phyloP scores from a whole-genome alignment of 306 rosid species.

The Casuarina cunninghamiana region DNA sequence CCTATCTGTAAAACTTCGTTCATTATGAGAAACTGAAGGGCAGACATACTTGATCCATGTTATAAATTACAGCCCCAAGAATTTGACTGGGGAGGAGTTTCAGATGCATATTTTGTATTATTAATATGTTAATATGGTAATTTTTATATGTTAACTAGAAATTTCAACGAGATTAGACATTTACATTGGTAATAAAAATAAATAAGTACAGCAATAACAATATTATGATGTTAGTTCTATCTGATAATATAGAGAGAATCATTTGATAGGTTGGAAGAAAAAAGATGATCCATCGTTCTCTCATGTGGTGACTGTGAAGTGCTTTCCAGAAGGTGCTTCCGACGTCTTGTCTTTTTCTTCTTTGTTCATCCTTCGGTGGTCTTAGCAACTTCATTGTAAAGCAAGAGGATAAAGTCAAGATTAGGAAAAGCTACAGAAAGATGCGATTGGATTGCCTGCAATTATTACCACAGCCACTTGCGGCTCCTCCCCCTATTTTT shows the following conservation, averaged over 20 bases:
- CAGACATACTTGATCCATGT: not conserved
- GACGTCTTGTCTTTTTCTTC: not conserved
- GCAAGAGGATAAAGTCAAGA: no score
- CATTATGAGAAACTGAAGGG: not conserved
- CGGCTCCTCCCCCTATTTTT: no score
- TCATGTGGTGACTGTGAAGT: not conserved
- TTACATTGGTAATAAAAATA: not conserved
- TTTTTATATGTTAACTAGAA: not conserved
- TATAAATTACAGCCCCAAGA: not conserved
- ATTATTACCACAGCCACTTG: no score
- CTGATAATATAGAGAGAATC: not conserved
- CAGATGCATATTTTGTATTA: not conserved
- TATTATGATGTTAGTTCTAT: not conserved
- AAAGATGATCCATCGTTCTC: no score
- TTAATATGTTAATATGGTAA: no score
- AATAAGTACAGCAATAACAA: not conserved
- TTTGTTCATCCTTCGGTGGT: no score
- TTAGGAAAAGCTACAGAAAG: no score
- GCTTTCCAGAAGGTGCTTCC: not conserved
- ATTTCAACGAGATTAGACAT: not conserved
- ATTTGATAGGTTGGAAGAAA: not conserved
- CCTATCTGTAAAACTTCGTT: not conserved
- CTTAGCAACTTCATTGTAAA: no score
- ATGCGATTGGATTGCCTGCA: no score
- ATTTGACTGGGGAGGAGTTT: not conserved